Conservation (phyloP, 139 green algal genomes). For the Raphidocelis subcapitata region DNA sequence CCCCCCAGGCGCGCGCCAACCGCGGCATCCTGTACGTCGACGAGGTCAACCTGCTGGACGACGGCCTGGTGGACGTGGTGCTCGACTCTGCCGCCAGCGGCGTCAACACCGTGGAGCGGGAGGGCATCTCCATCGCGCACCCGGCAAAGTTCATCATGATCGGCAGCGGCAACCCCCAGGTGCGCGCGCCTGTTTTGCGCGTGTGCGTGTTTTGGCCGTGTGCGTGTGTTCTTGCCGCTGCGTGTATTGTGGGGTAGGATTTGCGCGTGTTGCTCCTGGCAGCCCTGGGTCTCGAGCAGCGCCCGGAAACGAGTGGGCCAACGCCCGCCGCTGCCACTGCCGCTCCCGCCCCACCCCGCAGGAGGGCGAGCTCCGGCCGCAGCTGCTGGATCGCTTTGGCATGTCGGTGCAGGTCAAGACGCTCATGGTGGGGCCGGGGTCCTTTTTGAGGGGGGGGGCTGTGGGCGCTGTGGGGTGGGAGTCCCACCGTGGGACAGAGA, state of each 20-base stretch:
- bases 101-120: slow-evolving; percentile 95
- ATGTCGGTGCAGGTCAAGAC: slow-evolving; percentile 78
- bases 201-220: too few species aligned
- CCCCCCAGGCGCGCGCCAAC: too few species aligned
- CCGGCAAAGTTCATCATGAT: slow-evolving; percentile 96
- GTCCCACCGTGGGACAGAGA: too few species aligned
- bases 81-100: slow-evolving; percentile 76
- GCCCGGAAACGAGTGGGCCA: too few species aligned
- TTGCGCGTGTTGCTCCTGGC: background rate
- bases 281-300: background rate
- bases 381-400: slow-evolving; percentile 96
- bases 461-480: too few species aligned
- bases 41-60: slow-evolving; percentile 85
- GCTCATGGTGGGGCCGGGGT: background rate
- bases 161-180: slow-evolving; percentile 74
- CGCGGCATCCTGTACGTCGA: slow-evolving; percentile 85
- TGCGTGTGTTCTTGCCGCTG: too few species aligned
- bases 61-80: slow-evolving; percentile 81
- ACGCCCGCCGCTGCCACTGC: too few species aligned
- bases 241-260: too few species aligned
- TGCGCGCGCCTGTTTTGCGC: slow-evolving; percentile 33
- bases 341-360: slow-evolving; percentile 8
- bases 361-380: slow-evolving; percentile 92
- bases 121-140: slow-evolving; percentile 90
- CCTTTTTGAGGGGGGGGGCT: too few species aligned